Evolutionary conservation across 257 asterid genomes (phyloP), one percentile per base, ranked within the genome.

Genomic region (Petrea volubilis): DNA sequence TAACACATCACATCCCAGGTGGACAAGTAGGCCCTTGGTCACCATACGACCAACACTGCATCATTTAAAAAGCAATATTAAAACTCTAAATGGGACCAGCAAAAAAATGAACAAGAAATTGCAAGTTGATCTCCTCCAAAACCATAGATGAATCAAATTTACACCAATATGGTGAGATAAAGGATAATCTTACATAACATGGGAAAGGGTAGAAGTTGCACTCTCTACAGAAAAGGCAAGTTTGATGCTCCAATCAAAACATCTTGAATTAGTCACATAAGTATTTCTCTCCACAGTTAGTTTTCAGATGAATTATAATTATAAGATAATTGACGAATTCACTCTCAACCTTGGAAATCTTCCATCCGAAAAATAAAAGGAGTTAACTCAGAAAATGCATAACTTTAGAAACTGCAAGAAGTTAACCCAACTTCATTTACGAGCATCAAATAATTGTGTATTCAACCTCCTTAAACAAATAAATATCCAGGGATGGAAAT

Each of bases 31-130:
- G 64, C 93, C 93, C 87, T 82, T 88, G 56, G 99, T 92, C 56
- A 79, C 97, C 90, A 76, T 87, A 66, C 96, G 91, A 38, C 98
- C 92, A 64, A 92, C 89, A 79, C 99, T 95, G 86, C 76, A 59
- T 24, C 56, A 64, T 44, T 29, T 33, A 64, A 4, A 34, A 68
- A 28, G n/a, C 40, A 24, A 41, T 5, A 66, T 40, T 49, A 40
- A 43, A 33, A 29, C 38, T 15, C 11, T 9, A n/a, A 34, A 9
- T 15, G n/a, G 13, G 9, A 55, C 33, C 5, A 3, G 20, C 50
- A 23, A 31, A n/a, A n/a, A n/a, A n/a, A n/a, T n/a, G n/a, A n/a
- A n/a, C n/a, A n/a, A n/a, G n/a, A n/a, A 11, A 25, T 64, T 47
- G 68, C 34, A 46, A 62, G 34, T 31, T 69, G 17, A 68, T 68